Conservation (phyloP, 306 rosid species). For the Sesbania bispinosa region DNA sequence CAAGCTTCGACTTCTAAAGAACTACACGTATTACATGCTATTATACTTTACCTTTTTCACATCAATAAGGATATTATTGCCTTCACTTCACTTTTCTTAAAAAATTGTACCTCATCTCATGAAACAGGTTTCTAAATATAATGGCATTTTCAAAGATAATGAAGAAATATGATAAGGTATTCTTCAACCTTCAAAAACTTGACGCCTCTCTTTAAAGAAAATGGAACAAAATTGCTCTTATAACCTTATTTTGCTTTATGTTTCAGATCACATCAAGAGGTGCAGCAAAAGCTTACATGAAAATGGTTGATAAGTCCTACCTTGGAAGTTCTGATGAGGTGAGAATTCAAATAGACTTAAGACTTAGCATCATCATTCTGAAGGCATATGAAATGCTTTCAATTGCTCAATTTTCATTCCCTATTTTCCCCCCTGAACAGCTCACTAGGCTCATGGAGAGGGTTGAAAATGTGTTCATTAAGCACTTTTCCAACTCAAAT, state of each 20-base stretch:
- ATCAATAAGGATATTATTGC: background rate
- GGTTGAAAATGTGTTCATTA: constrained; percentile 34
- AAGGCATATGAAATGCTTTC: background rate
- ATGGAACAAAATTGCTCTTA: background rate
- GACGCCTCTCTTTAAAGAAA: background rate
- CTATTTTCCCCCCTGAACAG: constrained; percentile 32
- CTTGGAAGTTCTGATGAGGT: constrained; percentile 76
- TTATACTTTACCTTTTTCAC: background rate
- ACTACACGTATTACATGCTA: constrained; percentile 39
- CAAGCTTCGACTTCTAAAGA: constrained; percentile 67
- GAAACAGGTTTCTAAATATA: constrained; percentile 58
- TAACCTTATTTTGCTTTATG: background rate
- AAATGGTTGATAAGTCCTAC: constrained; percentile 62
- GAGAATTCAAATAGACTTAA: background rate
- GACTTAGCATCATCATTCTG: constrained; percentile 1
- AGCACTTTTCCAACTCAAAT: constrained; percentile 62
- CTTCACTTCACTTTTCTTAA: background rate
- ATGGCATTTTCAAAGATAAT: constrained; percentile 78
- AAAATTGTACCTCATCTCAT: background rate
- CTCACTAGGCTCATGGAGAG: constrained; percentile 34
- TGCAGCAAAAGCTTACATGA: constrained; percentile 58
- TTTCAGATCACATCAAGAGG: constrained; percentile 62
- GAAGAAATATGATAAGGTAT: constrained; percentile 84
- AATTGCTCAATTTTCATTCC: constrained; percentile 13
- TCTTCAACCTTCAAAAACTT: background rate